Evolutionary conservation across 1,284 basidiomycete species (phyloP), one percentile per base, ranked within the genome.

Genomic region (Polyporus tsugae): DNA sequence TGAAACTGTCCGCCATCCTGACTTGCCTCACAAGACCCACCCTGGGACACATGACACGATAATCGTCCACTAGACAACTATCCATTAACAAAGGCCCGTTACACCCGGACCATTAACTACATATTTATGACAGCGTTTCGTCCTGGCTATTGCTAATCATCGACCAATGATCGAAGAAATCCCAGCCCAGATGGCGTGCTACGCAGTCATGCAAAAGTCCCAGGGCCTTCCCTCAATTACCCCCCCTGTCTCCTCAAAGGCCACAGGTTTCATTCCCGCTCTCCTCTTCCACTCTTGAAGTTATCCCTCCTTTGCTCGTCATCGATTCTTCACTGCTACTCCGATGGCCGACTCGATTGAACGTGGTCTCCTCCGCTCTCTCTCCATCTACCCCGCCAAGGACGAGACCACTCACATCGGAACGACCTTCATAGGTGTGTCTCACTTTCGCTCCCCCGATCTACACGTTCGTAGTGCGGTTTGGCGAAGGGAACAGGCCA

Each of bases 381-480:
- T 65, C 57, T 38, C 58, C 17, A 19, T 6, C 6, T 60, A 60
- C 25, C 64, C 64, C 46, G 38, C 44, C 7, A 17, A 25, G 29
- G 58, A 79, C 66, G 68, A 74, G 58, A 83, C 82, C 10, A 76
- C 81, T n/a, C 78, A 75, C 49, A 79, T 83, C 70, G 82, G 82
- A 7, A 79, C 80, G 29, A 25, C 38, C 2, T 60, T 60, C 10
- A 60, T 38, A 42, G 58, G 58, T 60, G 22, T 38, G 57, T n/a
- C 11, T 19, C 55, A 10, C 36, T 38, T 36, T n/a, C 36, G 10
- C 9, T 4, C n/a, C 17, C 22, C 46, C 46, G 46, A 25, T 49
- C 22, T 49, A 25, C 46, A 4, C 46, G 4, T 13, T 49, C 19
- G 19, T 22, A 10, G 1, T 25, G 22, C 46, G 42, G 6, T 44